Base-by-base conservation (phyloP, 2,329 filamentous ascomycete species). In the Rachicladosporium sp. region DNA sequence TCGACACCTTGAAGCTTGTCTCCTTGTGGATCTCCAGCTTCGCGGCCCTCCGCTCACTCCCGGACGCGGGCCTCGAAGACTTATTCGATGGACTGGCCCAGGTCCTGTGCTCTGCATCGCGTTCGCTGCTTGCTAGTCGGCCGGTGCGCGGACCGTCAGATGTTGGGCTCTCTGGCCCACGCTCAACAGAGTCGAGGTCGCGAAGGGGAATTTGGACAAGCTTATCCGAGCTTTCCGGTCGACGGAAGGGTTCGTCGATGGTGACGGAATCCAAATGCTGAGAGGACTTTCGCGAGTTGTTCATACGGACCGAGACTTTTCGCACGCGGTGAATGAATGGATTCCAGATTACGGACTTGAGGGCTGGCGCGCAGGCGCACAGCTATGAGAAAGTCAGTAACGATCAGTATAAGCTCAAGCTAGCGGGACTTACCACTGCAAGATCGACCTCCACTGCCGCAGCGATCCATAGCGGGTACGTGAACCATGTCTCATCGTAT, bases 401-500 rank as follows among this genome's bases (percentile, higher is more conserved):
- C 19, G 29, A n/a, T 27, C 10, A 29, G 36, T 15, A 31, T 12
- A 10, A 4, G 21, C 4, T 40, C 4, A 29, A 12, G 10, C 3
- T 23, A 30, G 15, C 4, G n/a, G 23, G 3, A 58, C 63, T 50
- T 48, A 66, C 62, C n/a, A 69, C 58, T 7, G 62, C 65, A 5
- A 69, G 43, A 42, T 69, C 63, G 6, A 68, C 62, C 46, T 69
- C 66, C 2, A 69, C 59, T 0, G 63, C 59, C 4, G 65, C 64
- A 33, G 58, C 58, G n/a, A 68, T 67, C 63, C 65, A 69, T 0
- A 68, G 49, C 4, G 63, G 62, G 51, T 64, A 67, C 4, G 61
- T 54, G 38, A 57, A 62, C 66, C 65, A 68, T 2, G 63, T 66
- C 39, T 58, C 56, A 37, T 69, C 66, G 43, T 62, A 67, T 38